A percentile compares a stretch with the other conserved stretches of the same genome.
Evolutionary conservation across 2,329 filamentous ascomycete species (phyloP).

Genomic region (Colletotrichum abscissum): DNA sequence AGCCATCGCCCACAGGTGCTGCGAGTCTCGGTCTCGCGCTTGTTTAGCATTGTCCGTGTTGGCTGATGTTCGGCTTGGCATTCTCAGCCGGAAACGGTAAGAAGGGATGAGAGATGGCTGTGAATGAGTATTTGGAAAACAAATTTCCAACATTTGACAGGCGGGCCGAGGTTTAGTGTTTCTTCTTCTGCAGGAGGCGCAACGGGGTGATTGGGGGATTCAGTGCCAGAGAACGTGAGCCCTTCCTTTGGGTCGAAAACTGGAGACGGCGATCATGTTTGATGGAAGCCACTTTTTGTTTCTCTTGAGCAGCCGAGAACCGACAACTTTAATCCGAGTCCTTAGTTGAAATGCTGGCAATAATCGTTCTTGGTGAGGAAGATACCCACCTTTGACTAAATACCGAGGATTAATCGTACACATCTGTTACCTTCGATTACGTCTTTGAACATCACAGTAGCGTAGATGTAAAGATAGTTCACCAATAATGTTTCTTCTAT

Average conservation of each 20-base stretch:
- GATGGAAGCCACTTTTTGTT: not conserved
- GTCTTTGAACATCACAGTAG: not conserved
- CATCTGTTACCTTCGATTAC: too few relatives aligned
- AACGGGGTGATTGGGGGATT: not conserved
- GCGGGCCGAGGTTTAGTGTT: not conserved
- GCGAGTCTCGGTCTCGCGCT: not conserved
- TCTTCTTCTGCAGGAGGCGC: not conserved
- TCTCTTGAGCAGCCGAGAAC: not conserved
- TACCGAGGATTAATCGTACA: too few relatives aligned
- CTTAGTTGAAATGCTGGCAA: not conserved
- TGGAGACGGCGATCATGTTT: not conserved
- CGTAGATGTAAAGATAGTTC: not conserved
- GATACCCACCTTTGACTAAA: too few relatives aligned
- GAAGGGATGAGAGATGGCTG: not conserved
- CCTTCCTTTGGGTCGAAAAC: not conserved
- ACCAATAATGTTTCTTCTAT: constrained; percentile 18
- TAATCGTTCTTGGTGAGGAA: too few relatives aligned
- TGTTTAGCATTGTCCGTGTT: not conserved
- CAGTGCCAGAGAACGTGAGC: not conserved
- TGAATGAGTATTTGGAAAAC: not conserved
- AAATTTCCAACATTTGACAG: not conserved
- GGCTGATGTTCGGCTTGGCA: not conserved
- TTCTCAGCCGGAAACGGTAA: not conserved
- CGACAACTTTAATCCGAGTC: not conserved
- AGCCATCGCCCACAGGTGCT: not conserved